phyloP scores from a whole-genome alignment of 768 basidiomycete species.

The Mrakia hoshinonis region DNA sequence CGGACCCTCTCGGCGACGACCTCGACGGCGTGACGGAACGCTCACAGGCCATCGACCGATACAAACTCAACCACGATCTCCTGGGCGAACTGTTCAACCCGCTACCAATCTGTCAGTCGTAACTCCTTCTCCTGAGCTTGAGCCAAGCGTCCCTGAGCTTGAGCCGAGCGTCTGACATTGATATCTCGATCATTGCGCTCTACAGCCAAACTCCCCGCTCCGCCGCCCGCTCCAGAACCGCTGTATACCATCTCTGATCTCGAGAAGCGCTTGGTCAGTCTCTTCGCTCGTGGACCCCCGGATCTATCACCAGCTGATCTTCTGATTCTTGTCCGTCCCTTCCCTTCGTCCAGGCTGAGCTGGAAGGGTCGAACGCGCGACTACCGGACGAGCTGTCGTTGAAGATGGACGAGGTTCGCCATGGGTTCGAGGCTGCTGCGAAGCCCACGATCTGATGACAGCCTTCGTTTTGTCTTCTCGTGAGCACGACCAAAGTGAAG shows the following conservation, averaged over 20 bases:
- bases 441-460: background rate
- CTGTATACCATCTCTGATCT: constrained; percentile 11
- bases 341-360: background rate
- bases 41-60: constrained; percentile 1
- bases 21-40: constrained; percentile 12
- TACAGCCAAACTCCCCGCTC: constrained; percentile 14
- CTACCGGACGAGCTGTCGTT: background rate
- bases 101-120: constrained; percentile 10
- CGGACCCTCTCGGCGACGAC: background rate
- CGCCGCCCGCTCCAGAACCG: background rate
- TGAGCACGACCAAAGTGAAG: background rate
- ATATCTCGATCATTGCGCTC: no score
- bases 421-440: background rate
- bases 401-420: background rate
- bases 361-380: background rate
- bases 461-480: background rate
- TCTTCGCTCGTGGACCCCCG: background rate
- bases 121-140: no score
- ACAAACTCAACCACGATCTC: constrained; percentile 16
- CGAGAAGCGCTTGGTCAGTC: background rate
- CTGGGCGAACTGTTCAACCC: constrained; percentile 4
- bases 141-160: background rate
- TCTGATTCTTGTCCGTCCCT: background rate
- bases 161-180: no score
- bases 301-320: no score